Evolutionary conservation across 257 asterid genomes (phyloP).

Genomic region (Solanum boliviense): DNA sequence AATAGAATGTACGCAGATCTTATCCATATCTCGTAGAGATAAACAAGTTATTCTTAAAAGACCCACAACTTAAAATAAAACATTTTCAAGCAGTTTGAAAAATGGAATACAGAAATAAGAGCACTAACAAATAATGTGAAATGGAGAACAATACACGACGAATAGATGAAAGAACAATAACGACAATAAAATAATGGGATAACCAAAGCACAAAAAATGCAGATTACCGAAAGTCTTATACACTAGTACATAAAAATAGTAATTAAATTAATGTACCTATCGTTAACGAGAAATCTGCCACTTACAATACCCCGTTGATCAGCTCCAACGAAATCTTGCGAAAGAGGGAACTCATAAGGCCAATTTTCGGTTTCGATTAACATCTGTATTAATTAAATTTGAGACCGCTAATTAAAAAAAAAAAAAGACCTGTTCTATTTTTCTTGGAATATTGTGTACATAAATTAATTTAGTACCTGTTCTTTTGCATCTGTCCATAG

Average conservation of each 20-base stretch:
- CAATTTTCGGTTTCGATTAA: conserved; percentile 33
- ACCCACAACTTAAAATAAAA: not conserved
- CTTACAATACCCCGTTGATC: conserved; percentile 35
- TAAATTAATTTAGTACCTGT: conserved; percentile 16
- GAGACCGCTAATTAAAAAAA: not conserved
- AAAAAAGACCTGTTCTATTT: not conserved
- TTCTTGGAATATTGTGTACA: not conserved
- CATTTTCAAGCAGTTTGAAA: too few species aligned
- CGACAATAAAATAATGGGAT: not conserved
- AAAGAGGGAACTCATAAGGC: conserved; percentile 57
- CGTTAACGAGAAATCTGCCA: conserved; percentile 47
- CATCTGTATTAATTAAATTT: conserved; percentile 24
- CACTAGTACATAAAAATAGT: not conserved
- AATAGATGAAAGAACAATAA: not conserved
- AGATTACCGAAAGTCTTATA: not conserved
- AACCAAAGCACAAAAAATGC: not conserved
- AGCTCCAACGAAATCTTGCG: conserved; percentile 29
- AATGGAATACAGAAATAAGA: too few species aligned
- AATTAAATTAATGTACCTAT: conserved; percentile 15
- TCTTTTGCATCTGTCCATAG: conserved; percentile 57
- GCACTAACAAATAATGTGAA: not conserved
- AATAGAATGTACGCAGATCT: not conserved
- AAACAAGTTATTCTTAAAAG: not conserved
- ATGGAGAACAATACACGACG: not conserved
- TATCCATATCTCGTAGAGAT: too few species aligned